Conservation (phyloP, 2,329 filamentous ascomycete genomes). For the Orbilia brochopaga region DNA sequence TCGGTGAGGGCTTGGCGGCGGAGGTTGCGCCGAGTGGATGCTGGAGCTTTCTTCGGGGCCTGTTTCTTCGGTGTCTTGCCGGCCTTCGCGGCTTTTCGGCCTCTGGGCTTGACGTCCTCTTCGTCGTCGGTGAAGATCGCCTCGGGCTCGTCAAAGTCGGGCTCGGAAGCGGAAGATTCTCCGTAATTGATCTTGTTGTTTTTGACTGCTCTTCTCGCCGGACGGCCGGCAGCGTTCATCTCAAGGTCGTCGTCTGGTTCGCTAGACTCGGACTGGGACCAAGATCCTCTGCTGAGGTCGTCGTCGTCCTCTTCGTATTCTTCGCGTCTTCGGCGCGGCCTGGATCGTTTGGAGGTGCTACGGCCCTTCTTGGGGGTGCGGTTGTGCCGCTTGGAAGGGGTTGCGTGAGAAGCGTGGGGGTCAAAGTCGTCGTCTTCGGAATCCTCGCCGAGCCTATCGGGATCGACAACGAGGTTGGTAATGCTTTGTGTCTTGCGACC, state of each 20-base stretch:
- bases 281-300: constrained; percentile 44
- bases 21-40: constrained; percentile 16
- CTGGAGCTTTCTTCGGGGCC: constrained; percentile 32
- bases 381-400: constrained; percentile 39
- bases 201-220: constrained; percentile 46
- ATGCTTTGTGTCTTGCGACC: constrained; percentile 47
- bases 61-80: constrained; percentile 43
- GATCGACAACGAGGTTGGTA: constrained; percentile 48
- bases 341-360: constrained; percentile 29
- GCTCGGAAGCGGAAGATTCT: constrained; percentile 45
- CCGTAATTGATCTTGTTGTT: constrained; percentile 45
- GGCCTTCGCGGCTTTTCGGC: constrained; percentile 31
- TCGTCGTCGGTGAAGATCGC: constrained; percentile 35
- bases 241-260: constrained; percentile 48
- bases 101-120: constrained; percentile 35
- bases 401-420: constrained; percentile 39
- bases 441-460: constrained; percentile 43
- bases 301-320: constrained; percentile 49
- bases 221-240: constrained; percentile 52
- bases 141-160: constrained; percentile 22
- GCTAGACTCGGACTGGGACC: constrained; percentile 16
- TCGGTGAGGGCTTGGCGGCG: constrained; percentile 26
- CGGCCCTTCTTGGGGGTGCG: constrained; percentile 34
- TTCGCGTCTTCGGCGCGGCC: constrained; percentile 29
- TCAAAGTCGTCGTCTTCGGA: constrained; percentile 47